Evolutionary conservation across 352 stramenopile species (phyloP), one percentile per base, ranked within the genome.

Genomic region (Pythium utonaiense): DNA sequence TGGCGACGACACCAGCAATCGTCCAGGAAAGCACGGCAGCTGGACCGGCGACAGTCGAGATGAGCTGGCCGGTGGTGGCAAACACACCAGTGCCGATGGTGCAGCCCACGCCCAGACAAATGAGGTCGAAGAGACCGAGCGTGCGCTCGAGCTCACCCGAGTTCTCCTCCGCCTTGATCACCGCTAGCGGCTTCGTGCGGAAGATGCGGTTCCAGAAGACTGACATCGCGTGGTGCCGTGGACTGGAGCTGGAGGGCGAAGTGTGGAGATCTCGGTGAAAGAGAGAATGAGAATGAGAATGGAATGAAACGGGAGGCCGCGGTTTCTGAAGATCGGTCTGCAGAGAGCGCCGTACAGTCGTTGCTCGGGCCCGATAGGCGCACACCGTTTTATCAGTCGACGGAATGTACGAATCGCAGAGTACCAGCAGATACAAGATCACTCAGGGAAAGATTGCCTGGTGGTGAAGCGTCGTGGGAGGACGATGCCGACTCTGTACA

Each of bases 11-110:
- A 24, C 89, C 92, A 28, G 73, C 80, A 44, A 97, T 80, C 14
- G 74, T 59, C 81, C 87, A 97, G 28, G 71, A 89, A 30, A 97
- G 49, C 61, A 89, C 70, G 0, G 86, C 88, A 19, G 80, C 81
- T 0, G 92, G 88, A 9, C 92, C 92, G 3, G 87, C 86, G 3
- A 67, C 83, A 0, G 38, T 56, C 4, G 75, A 84, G 52, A 98
- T 87, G 34, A 98, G 81, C 16, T 66, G 48, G 27, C 79, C 80
- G 0, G 79, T 80, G 21, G 79, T 91, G 31, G 81, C 88, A 76
- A 98, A 98, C 21, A 98, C 75, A 22, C 94, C 94, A 16, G 64
- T 89, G 10, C 94, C 94, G n/a, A 98, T 77, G 0, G 93, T 98
- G 25, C 79, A 90, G 6, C 91, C 89, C 12, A 98, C 80, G 10